These are phyloP conservation scores for Cyclocybe aegerita DNA, from an alignment of 768 basidiomycete species.

Conservation along the genomic window DNA sequence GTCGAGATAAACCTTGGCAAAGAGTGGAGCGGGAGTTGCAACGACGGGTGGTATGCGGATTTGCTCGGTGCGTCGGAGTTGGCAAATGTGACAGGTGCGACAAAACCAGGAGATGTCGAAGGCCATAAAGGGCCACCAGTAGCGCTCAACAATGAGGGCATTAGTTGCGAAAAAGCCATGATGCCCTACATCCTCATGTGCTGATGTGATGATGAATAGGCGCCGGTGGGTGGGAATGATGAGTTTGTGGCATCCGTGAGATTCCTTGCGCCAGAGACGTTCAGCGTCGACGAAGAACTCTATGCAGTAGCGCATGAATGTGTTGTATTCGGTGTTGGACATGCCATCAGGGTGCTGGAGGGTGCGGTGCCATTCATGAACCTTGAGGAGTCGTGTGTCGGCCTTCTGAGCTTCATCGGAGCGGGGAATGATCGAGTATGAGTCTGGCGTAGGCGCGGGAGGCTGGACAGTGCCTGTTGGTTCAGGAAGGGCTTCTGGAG, in stretches of 20 bases:
- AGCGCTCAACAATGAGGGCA: constrained; percentile 19
- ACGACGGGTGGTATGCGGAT: constrained; percentile 24
- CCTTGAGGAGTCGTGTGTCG: constrained; percentile 7
- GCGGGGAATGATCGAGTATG: constrained; percentile 11
- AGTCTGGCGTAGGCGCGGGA: neutral
- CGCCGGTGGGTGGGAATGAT: constrained; percentile 13
- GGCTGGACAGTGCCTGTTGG: neutral
- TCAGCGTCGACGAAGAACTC: constrained; percentile 17
- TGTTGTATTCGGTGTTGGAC: constrained; percentile 7
- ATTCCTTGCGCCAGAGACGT: constrained; percentile 20
- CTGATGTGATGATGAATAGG: constrained; percentile 17
- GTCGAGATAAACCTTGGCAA: constrained; percentile 36
- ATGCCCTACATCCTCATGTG: constrained; percentile 25
- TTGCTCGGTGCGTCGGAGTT: constrained; percentile 19
- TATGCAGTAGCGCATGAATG: constrained; percentile 15
- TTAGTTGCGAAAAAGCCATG: constrained; percentile 22
- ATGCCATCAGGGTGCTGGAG: constrained; percentile 6
- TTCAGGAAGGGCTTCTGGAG: no score
- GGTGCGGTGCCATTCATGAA: constrained; percentile 6
- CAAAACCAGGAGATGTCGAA: constrained; percentile 24
- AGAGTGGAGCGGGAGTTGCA: constrained; percentile 23
- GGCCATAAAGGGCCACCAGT: constrained; percentile 29
- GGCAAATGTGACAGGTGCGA: constrained; percentile 28
- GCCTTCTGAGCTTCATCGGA: constrained; percentile 5
- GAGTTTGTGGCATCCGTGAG: constrained; percentile 19